phyloP scores from a whole-genome alignment of 805 yeast species.

The Candida adriatica region DNA sequence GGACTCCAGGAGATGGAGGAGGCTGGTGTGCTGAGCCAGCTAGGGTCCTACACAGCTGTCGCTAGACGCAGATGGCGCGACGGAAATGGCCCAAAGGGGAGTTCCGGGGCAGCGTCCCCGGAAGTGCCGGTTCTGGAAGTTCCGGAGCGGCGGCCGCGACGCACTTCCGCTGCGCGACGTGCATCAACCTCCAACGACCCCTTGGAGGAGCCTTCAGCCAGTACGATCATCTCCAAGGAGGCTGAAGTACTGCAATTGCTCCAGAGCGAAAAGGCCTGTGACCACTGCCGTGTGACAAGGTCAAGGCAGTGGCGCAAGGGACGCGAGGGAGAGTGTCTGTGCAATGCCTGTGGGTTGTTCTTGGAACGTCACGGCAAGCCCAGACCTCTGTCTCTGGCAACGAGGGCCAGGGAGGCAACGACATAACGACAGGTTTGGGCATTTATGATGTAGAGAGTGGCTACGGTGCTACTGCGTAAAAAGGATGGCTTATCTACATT shows the following conservation, averaged over 20 bases:
- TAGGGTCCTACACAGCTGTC: not conserved
- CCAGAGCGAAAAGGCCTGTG: not conserved
- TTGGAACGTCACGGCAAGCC: conserved; percentile 1
- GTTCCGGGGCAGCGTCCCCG: too few relatives aligned
- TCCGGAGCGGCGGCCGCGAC: too few relatives aligned
- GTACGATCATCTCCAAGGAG: not conserved
- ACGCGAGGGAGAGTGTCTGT: conserved; percentile 1
- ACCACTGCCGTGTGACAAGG: not conserved
- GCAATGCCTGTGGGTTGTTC: conserved; percentile 5
- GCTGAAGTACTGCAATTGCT: not conserved
- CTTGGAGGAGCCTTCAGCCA: not conserved
- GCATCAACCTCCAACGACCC: too few relatives aligned
- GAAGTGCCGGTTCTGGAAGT: too few relatives aligned
- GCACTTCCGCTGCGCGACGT: too few relatives aligned
- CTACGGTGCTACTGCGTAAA: too few relatives aligned
- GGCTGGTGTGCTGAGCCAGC: conserved; percentile 1
- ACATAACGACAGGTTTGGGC: too few relatives aligned
- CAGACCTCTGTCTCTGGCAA: too few relatives aligned
- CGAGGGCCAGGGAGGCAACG: too few relatives aligned
- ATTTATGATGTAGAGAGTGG: too few relatives aligned
- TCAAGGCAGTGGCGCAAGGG: conserved; percentile 4
- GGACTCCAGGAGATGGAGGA: conserved; percentile 3
- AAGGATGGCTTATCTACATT: too few relatives aligned
- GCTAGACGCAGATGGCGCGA: not conserved
- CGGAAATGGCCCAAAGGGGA: not conserved